Conservation (phyloP, 352 stramenopile genomes). For the Phytophthora capsici region DNA sequence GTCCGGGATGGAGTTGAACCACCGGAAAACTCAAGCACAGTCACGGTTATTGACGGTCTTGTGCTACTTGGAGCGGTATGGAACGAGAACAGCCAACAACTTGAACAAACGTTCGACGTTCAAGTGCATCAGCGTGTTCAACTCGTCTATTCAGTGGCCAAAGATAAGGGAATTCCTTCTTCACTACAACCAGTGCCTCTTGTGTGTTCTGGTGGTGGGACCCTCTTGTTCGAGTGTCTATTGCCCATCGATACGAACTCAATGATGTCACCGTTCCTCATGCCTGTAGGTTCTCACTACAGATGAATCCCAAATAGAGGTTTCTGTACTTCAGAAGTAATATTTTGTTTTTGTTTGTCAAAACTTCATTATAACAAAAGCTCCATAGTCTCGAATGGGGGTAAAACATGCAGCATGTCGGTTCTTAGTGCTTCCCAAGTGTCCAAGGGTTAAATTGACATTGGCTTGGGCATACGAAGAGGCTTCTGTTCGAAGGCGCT, state of each 20-base stretch:
- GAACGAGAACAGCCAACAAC: slow-evolving; percentile 26
- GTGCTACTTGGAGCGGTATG: slow-evolving; percentile 39
- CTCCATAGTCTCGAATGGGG: no score
- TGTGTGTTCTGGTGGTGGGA: slow-evolving; percentile 5
- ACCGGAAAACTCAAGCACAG: not conserved
- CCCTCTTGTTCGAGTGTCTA: slow-evolving; percentile 27
- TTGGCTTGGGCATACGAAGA: slow-evolving; percentile 71
- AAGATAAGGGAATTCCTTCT: not conserved
- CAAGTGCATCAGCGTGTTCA: slow-evolving; percentile 26
- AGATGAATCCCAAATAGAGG: not conserved
- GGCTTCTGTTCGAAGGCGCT: slow-evolving; percentile 65
- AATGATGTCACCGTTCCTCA: slow-evolving; percentile 18
- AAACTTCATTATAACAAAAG: no score
- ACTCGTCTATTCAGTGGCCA: slow-evolving; percentile 10
- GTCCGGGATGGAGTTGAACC: not conserved
- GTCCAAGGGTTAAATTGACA: slow-evolving; percentile 54
- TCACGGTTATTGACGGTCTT: slow-evolving; percentile 43
- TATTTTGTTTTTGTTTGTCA: not conserved
- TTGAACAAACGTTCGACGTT: not conserved
- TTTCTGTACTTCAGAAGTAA: not conserved
- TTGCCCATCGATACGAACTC: slow-evolving; percentile 6
- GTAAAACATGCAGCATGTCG: no score
- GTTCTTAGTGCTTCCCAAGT: not conserved
- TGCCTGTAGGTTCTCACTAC: slow-evolving; percentile 17
- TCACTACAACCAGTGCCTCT: slow-evolving; percentile 11